Evolutionary conservation across 2,329 filamentous ascomycete species (phyloP).

Genomic region (Ophiostoma ips): DNA sequence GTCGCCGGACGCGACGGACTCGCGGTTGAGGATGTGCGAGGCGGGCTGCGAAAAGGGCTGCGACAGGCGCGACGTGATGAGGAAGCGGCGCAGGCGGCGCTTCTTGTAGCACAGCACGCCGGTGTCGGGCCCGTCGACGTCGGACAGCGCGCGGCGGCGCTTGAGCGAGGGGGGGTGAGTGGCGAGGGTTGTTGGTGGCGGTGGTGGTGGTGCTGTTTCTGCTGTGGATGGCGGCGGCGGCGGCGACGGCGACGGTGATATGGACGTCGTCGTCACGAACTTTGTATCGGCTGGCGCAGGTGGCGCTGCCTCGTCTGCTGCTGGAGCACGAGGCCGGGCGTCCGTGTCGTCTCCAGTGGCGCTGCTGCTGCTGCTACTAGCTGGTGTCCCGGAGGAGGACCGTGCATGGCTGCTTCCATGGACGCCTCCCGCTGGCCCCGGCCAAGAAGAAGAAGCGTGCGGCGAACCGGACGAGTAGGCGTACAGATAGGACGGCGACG

Average conservation of each 20-base stretch:
- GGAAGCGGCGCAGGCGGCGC: constrained; percentile 44
- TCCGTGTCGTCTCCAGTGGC: no score
- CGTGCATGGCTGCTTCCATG: neutral
- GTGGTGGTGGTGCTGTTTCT: neutral
- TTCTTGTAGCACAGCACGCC: constrained; percentile 46
- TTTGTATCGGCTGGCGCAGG: no score
- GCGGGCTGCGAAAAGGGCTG: constrained; percentile 55
- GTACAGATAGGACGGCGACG: neutral
- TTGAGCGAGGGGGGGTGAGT: constrained; percentile 23
- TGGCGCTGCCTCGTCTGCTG: no score
- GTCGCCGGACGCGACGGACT: constrained; percentile 30
- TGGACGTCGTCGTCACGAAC: no score
- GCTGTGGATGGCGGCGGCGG: neutral
- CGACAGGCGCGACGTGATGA: constrained; percentile 58
- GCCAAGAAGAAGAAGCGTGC: neutral
- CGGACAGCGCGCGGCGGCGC: constrained; percentile 36
- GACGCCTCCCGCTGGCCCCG: neutral
- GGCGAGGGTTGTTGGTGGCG: neutral
- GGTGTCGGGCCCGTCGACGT: constrained; percentile 45
- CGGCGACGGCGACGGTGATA: neutral
- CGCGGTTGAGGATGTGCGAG: constrained; percentile 53
- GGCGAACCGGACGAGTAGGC: neutral
- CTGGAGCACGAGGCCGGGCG: no score
- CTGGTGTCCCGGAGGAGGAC: neutral
- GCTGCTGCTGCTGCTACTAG: no score